A percentile compares a stretch with the other conserved stretches of the same genome.
These are phyloP conservation scores for Silybum marianum DNA, from an alignment of 129 eudicot species.

Conservation along the genomic window DNA sequence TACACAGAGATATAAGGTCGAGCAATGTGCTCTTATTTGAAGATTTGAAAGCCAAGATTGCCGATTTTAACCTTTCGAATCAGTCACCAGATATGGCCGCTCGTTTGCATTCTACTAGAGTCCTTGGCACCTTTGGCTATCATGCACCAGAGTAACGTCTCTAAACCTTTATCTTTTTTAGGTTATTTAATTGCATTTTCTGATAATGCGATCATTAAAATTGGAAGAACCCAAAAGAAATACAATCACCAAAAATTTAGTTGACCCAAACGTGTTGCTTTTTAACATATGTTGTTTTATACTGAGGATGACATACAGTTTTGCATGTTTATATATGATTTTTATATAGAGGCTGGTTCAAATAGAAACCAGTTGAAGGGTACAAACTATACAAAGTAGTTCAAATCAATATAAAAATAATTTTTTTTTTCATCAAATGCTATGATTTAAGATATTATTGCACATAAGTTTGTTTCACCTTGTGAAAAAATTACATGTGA, in stretches of 20 bases:
- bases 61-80: conserved; percentile 87
- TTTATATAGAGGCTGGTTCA: no score
- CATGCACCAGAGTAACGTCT: conserved; percentile 87
- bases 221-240: not conserved
- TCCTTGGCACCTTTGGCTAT: conserved; percentile 88
- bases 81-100: conserved; percentile 97
- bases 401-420: no score
- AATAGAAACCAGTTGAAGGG: no score
- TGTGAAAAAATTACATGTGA: no score
- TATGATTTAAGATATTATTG: no score
- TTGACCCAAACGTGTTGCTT: not conserved
- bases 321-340: not conserved
- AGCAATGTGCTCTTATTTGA: conserved; percentile 93
- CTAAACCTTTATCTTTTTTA: not conserved
- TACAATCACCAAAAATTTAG: not conserved
- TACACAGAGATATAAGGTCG: conserved; percentile 90
- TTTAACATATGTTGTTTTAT: no score
- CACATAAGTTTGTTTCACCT: no score
- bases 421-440: no score
- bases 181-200: not conserved
- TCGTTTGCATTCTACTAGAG: conserved; percentile 93
- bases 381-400: no score
- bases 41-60: conserved; percentile 84
- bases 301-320: no score
- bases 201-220: not conserved